A percentile compares a stretch with the other conserved stretches of the same genome.
Conservation (phyloP, 768 basidiomycete genomes). For the Mycena leptocephala region DNA sequence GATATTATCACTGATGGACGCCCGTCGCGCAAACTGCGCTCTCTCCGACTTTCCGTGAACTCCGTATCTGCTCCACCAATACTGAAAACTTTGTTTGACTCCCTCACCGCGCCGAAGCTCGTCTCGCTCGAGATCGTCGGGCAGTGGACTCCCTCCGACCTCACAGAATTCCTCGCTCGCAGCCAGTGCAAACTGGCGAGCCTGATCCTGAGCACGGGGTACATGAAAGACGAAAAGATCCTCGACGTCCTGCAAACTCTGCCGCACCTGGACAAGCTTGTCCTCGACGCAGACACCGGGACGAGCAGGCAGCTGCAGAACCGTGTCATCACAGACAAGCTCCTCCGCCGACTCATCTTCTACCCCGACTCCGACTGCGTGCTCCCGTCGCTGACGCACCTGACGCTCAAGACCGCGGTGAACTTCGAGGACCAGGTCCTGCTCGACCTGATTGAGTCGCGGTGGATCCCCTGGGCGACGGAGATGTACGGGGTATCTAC, state of each 20-base stretch:
- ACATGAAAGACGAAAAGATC: constrained; percentile 26
- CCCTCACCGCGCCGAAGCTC: constrained; percentile 16
- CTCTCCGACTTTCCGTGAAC: constrained; percentile 22
- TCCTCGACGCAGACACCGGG: constrained; percentile 32
- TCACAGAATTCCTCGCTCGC: constrained; percentile 26
- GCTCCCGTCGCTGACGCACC: constrained; percentile 20
- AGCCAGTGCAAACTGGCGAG: constrained; percentile 14
- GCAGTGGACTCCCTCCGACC: constrained; percentile 8
- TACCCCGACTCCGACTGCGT: constrained; percentile 30
- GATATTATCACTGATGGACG: not conserved
- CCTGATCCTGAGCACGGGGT: constrained; percentile 25
- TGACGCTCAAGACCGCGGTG: constrained; percentile 19
- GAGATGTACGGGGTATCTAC: constrained; percentile 27
- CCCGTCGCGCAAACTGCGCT: constrained; percentile 1
- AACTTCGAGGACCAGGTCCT: constrained; percentile 29
- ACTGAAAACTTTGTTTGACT: constrained; percentile 15
- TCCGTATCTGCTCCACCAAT: not conserved
- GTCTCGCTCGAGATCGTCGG: constrained; percentile 27
- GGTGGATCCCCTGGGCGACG: constrained; percentile 28
- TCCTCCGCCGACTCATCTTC: constrained; percentile 28
- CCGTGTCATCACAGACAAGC: constrained; percentile 30
- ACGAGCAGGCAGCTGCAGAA: constrained; percentile 27
- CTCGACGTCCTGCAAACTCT: constrained; percentile 23
- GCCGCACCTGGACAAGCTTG: constrained; percentile 7
- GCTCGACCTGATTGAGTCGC: constrained; percentile 29